phyloP scores from a whole-genome alignment of 1,139 yeast genomes.

The Citeromyces hawaiiensis region DNA sequence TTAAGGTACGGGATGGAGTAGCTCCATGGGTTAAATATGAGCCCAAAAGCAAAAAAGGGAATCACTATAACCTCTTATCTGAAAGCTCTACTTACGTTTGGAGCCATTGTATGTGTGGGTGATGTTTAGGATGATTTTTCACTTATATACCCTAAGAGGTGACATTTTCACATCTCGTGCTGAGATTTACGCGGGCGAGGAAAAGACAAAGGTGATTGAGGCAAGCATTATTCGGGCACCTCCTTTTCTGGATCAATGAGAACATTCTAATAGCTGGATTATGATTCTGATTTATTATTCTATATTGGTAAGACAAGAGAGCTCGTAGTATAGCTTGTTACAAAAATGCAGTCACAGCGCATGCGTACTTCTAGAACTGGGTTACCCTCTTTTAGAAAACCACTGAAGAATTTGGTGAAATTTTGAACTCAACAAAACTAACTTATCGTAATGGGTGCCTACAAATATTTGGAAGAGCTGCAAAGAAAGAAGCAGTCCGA shows the following conservation, averaged over 20 bases:
- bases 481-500: conserved; percentile 99
- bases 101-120: neutral
- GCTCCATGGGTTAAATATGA: conserved; percentile 1
- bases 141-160: neutral
- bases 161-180: neutral
- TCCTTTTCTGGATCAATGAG: too few species aligned
- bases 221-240: too few species aligned
- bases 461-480: conserved; percentile 98
- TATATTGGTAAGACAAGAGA: too few species aligned
- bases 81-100: neutral
- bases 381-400: neutral
- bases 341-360: neutral
- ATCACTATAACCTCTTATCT: conserved; percentile 1
- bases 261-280: too few species aligned
- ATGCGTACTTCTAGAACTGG: neutral
- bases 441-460: conserved; percentile 77
- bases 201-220: too few species aligned
- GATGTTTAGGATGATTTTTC: neutral
- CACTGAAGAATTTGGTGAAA: neutral
- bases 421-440: conserved; percentile 7
- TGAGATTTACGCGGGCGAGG: neutral
- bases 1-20: neutral
- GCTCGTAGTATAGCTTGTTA: neutral
- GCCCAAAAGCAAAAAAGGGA: neutral
- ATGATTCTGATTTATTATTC: too few species aligned